Conservation (phyloP, 2,329 filamentous ascomycete species). For the Sphaerulina musiva region DNA sequence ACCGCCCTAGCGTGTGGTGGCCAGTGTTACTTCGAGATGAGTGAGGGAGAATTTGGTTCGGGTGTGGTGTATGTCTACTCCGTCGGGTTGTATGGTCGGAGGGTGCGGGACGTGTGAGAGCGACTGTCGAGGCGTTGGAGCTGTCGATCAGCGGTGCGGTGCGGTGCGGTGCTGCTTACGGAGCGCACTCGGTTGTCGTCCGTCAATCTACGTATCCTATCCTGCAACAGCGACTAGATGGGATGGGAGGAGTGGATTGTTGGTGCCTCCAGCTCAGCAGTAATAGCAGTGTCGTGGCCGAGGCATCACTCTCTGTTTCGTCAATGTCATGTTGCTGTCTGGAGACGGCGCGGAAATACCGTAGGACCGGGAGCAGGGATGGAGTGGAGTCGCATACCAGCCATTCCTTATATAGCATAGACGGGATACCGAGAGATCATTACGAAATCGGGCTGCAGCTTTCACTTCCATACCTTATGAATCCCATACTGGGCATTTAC, state of each 20-base stretch:
- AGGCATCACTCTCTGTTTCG: neutral
- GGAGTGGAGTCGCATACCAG: neutral
- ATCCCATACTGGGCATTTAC: too few relatives aligned
- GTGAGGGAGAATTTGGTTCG: neutral
- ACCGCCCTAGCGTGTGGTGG: slow-evolving; percentile 10
- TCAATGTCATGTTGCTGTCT: neutral
- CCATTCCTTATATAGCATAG: too few relatives aligned
- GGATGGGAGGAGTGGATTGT: neutral
- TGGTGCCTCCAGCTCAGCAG: neutral
- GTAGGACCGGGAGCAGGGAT: neutral
- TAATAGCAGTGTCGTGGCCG: neutral
- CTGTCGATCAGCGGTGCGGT: slow-evolving; percentile 2
- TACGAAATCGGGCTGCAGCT: too few relatives aligned
- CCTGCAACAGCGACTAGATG: neutral
- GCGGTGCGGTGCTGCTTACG: neutral
- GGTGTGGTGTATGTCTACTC: neutral
- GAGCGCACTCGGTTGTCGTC: neutral
- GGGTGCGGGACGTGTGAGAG: neutral
- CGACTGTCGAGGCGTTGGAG: slow-evolving; percentile 1
- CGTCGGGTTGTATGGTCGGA: too few relatives aligned
- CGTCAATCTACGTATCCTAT: neutral
- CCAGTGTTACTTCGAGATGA: slow-evolving; percentile 3
- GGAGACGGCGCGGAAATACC: neutral
- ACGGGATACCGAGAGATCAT: too few relatives aligned
- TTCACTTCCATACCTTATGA: too few relatives aligned